Percentiles rank a stretch among this genome's conserved stretches.
These are phyloP conservation scores for Speleostelium caveatum DNA, from an alignment of 78 protist genomes.

Conservation along the genomic window DNA sequence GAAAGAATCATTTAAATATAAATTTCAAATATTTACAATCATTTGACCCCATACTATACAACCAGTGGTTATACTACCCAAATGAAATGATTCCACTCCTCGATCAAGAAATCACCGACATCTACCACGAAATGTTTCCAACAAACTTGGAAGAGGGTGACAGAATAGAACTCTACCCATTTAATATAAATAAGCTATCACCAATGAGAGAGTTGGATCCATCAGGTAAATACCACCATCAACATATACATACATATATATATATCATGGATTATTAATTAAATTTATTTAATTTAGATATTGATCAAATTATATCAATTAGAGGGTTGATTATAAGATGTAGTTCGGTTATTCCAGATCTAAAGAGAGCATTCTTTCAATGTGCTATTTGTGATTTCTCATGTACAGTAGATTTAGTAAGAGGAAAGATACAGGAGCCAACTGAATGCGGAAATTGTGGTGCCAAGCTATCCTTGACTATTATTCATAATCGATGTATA, in stretches of 20 bases:
- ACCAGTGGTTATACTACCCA: constrained; percentile 43
- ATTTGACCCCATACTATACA: constrained; percentile 19
- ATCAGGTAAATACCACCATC: constrained; percentile 5
- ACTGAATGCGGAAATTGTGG: constrained; percentile 80
- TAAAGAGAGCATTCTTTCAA: constrained; percentile 78
- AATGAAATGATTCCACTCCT: constrained; percentile 49
- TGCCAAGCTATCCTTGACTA: constrained; percentile 25
- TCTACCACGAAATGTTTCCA: constrained; percentile 3
- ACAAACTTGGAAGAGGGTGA: background rate
- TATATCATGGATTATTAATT: background rate
- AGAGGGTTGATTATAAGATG: constrained; percentile 95
- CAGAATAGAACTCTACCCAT: constrained; percentile 68
- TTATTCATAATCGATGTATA: constrained; percentile 95
- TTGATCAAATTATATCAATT: constrained; percentile 93
- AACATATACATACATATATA: too few relatives aligned
- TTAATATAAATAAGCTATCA: constrained; percentile 63
- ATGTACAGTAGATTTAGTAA: constrained; percentile 40
- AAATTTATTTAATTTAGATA: constrained; percentile 58
- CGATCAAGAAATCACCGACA: constrained; percentile 43
- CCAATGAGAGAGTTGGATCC: constrained; percentile 94
- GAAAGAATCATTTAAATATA: constrained; percentile 24
- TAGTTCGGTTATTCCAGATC: constrained; percentile 91
- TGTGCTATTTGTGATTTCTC: constrained; percentile 82
- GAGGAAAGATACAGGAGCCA: constrained; percentile 93
- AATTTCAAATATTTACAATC: constrained; percentile 12